These are phyloP conservation scores for Ettlia oleoabundans DNA, from an alignment of 139 green algal genomes.

Conservation along the genomic window DNA sequence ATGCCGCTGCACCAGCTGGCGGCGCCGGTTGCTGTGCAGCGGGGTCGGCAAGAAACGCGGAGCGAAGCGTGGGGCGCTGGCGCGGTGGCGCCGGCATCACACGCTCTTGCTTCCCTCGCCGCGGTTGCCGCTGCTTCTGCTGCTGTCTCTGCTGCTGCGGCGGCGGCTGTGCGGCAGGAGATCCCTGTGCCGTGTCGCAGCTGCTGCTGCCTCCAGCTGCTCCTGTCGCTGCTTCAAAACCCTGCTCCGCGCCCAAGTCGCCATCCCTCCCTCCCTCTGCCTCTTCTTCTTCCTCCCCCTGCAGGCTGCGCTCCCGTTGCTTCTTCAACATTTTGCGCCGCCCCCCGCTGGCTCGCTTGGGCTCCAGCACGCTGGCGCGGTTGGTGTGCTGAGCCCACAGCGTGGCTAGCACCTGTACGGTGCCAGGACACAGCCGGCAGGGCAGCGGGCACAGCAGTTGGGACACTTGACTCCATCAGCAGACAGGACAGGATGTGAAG, in stretches of 20 bases:
- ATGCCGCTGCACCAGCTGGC: too few species aligned
- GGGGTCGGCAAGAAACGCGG: background rate
- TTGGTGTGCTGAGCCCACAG: constrained; percentile 36
- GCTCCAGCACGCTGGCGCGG: constrained; percentile 2
- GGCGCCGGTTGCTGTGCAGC: too few species aligned
- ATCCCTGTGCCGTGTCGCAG: background rate
- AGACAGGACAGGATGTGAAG: background rate
- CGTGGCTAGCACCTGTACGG: constrained; percentile 15
- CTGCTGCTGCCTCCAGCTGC: background rate
- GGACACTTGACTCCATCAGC: background rate
- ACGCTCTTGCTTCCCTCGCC: background rate
- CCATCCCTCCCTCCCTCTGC: background rate
- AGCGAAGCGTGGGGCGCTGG: background rate
- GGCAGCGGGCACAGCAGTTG: background rate
- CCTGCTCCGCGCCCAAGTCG: background rate
- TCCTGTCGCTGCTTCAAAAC: background rate
- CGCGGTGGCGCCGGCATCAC: background rate
- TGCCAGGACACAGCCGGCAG: background rate
- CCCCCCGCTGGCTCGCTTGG: background rate
- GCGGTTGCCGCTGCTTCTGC: background rate
- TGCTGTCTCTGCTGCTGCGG: background rate
- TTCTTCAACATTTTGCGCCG: background rate
- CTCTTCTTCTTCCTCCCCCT: background rate
- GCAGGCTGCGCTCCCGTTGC: background rate
- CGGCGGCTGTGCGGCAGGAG: background rate